A percentile compares a stretch with the other conserved stretches of the same genome.
phyloP scores from a whole-genome alignment of 2,329 filamentous ascomycete genomes.

The Fusarium nodosum region DNA sequence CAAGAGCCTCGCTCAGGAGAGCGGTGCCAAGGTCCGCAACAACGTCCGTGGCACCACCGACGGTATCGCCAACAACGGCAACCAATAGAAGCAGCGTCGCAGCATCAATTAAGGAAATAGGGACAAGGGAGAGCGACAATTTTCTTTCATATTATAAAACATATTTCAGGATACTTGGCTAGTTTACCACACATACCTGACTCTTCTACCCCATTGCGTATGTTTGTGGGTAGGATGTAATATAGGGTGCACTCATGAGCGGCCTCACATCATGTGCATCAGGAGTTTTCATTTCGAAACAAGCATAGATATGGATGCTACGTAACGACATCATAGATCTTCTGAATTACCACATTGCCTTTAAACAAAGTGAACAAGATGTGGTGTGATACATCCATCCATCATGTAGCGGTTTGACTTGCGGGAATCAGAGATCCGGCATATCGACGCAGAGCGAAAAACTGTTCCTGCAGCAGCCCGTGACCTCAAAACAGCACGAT shows the following conservation, averaged over 20 bases:
- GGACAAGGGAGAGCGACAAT: conserved; percentile 34
- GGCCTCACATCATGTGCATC: conserved; percentile 22
- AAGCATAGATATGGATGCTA: conserved; percentile 36
- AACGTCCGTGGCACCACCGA: conserved; percentile 62
- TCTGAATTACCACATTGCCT: conserved; percentile 4
- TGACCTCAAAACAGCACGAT: conserved; percentile 26
- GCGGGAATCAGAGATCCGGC: background rate
- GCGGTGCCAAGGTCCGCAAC: conserved; percentile 59
- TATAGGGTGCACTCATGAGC: conserved; percentile 36
- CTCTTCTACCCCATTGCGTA: conserved; percentile 35
- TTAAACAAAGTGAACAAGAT: background rate
- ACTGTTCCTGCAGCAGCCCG: conserved; percentile 27
- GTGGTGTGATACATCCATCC: background rate
- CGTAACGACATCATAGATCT: conserved; percentile 34
- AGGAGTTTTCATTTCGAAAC: conserved; percentile 28
- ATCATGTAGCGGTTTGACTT: conserved; percentile 9
- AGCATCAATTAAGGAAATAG: conserved; percentile 20
- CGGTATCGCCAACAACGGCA: conserved; percentile 71
- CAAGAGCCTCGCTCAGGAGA: conserved; percentile 64
- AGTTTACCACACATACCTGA: conserved; percentile 40
- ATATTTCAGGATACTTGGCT: conserved; percentile 45
- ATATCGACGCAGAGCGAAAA: conserved; percentile 6
- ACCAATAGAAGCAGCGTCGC: conserved; percentile 45
- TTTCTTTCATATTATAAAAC: conserved; percentile 33
- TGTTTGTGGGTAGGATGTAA: conserved; percentile 47